Base-by-base conservation (phyloP, 2,329 filamentous ascomycete genomes). In the Clarireedia hainanense region DNA sequence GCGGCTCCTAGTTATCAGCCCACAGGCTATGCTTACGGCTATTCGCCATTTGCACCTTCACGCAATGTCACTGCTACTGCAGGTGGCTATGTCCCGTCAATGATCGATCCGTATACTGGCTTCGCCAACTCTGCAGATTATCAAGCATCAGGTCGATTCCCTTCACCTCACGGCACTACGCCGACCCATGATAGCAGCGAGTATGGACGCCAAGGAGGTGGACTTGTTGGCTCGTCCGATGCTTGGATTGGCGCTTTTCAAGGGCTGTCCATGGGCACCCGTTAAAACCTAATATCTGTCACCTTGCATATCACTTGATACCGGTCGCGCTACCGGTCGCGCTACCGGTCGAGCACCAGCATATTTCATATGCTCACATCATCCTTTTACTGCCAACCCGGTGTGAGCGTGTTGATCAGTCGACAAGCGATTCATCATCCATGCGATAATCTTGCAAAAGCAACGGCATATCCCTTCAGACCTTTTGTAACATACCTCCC, bases 171-270 rank as follows among this genome's bases (percentile, higher is more conserved):
- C 50, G 58, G 64, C n/a, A 60, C 67, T 24, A 60, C 65, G 6
- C 67, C 70, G 47, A 69, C 70, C 42, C 70, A 70, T 46, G 74
- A 75, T 55, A 61, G 67, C 17, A 67, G 62, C 17, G 75, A 76
- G 9, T 67, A 71, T 79, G 56, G 67, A 70, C 50, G 69, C 70
- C 30, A 76, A 77, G 64, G 74, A 63, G 10, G 30, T 34, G 57
- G 65, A 63, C 50, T 72, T 69, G 57, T 69, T 63, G 47, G 64
- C 63, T 24, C 71, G 65, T 65, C 63, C 15, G 70, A 76, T 48
- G 84, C 87, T 50, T 88, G 85, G 84, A 72, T 78, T 26, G 73
- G 56, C 30, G 74, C 52, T 5, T 89, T 89, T 68, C 86, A 90
- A 68, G 81, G 86, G 9, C 73, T 91, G 17, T 91, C 87, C 2